Percentiles rank a stretch among this genome's conserved stretches.
Evolutionary conservation across 2,329 filamentous ascomycete genomes (phyloP).

Genomic region (Pyrenochaeta sp.): DNA sequence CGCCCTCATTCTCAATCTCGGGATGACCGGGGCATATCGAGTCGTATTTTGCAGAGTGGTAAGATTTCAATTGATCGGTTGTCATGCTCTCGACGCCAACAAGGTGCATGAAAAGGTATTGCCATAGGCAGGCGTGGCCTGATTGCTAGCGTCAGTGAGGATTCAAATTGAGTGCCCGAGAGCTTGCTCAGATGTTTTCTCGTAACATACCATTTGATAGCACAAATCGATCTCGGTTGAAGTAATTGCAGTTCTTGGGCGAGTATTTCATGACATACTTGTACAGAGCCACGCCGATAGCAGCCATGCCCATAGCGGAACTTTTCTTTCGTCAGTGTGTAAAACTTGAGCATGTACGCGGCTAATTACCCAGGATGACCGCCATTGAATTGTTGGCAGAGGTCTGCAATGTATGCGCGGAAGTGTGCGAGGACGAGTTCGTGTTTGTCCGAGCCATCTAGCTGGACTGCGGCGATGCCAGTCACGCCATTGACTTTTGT

Average conservation of each 20-base stretch:
- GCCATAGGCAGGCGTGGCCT: constrained; percentile 61
- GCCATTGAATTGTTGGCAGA: neutral
- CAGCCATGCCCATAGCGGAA: constrained; percentile 66
- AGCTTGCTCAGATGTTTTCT: too few relatives aligned
- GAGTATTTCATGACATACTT: constrained; percentile 69
- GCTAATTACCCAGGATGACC: neutral
- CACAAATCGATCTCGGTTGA: constrained; percentile 69
- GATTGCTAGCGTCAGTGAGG: too few relatives aligned
- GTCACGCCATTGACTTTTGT: constrained; percentile 19
- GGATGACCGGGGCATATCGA: constrained; percentile 63
- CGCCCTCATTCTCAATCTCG: constrained; percentile 64
- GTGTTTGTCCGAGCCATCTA: constrained; percentile 13
- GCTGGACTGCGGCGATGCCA: constrained; percentile 13
- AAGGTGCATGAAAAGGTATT: constrained; percentile 62
- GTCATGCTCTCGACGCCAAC: constrained; percentile 63
- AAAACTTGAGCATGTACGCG: too few relatives aligned
- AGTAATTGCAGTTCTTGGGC: constrained; percentile 62
- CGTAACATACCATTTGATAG: constrained; percentile 61
- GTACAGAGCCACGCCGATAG: constrained; percentile 67
- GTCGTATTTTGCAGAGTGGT: constrained; percentile 57
- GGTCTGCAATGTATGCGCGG: constrained; percentile 13
- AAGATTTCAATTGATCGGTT: constrained; percentile 63
- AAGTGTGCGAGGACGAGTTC: constrained; percentile 20
- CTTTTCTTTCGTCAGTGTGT: too few relatives aligned
- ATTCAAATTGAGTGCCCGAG: too few relatives aligned